Evolutionary conservation across 2,329 filamentous ascomycete species (phyloP).

Genomic region (Pochonia chlamydosporia): DNA sequence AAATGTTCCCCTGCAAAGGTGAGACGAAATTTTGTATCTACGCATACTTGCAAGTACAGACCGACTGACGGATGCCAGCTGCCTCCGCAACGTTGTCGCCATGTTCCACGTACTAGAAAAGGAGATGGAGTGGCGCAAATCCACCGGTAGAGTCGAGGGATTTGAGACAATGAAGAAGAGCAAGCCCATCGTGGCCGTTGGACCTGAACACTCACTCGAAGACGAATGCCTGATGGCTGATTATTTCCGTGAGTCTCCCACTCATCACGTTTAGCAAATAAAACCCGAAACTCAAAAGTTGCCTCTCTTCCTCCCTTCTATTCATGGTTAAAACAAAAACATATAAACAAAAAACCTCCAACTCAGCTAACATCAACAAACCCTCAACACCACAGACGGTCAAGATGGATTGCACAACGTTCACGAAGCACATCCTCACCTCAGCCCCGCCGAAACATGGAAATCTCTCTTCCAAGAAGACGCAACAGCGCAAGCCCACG

Average conservation of each 20-base stretch:
- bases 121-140: slow-evolving; percentile 76
- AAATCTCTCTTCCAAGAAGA: slow-evolving; percentile 53
- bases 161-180: slow-evolving; percentile 66
- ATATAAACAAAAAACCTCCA: too few species aligned
- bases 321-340: too few species aligned
- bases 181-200: slow-evolving; percentile 82
- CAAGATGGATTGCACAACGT: slow-evolving; percentile 72
- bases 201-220: slow-evolving; percentile 78
- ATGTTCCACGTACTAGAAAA: slow-evolving; percentile 90
- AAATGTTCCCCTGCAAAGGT: slow-evolving; percentile 84
- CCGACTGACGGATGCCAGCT: slow-evolving; percentile 43
- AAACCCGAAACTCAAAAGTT: too few species aligned
- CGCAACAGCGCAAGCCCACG: slow-evolving; percentile 31
- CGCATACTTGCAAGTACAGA: not conserved
- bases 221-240: slow-evolving; percentile 76
- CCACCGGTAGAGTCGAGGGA: slow-evolving; percentile 59
- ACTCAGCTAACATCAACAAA: too few species aligned
- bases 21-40: slow-evolving; percentile 14
- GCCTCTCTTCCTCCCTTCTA: too few species aligned
- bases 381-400: slow-evolving; percentile 50
- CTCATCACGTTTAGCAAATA: too few species aligned
- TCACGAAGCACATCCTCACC: slow-evolving; percentile 66
- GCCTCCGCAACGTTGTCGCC: slow-evolving; percentile 80
- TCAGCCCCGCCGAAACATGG: slow-evolving; percentile 71
- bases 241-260: slow-evolving; percentile 69